Conservation (phyloP, 306 rosid genomes). For the Cicer arietinum region DNA sequence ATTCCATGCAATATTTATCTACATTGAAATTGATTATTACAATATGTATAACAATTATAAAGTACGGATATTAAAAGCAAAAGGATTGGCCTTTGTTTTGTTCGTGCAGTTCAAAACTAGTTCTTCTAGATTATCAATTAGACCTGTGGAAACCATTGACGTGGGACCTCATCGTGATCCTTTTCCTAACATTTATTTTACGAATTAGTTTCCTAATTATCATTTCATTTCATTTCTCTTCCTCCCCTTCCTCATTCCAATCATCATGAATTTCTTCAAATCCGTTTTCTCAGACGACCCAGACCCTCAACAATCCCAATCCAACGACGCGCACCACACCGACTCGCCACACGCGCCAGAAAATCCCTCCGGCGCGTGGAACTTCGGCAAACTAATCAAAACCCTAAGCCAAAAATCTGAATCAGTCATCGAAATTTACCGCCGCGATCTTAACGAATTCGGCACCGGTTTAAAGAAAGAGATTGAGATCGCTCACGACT, state of each 20-base stretch:
- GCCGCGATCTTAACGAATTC: constrained; percentile 84
- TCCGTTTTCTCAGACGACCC: constrained; percentile 74
- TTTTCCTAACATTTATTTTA: neutral
- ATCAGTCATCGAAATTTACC: constrained; percentile 78
- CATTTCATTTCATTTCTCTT: neutral
- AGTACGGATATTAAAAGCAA: no score
- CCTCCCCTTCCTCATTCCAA: constrained; percentile 10
- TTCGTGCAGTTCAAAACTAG: no score
- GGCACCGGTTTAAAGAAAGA: constrained; percentile 81
- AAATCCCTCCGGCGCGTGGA: constrained; percentile 52
- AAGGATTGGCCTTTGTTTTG: no score
- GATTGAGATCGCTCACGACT: constrained; percentile 87
- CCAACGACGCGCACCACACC: constrained; percentile 31
- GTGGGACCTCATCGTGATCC: neutral
- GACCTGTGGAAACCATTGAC: neutral
- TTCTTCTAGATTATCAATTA: no score
- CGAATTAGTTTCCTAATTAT: neutral
- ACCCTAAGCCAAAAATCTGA: constrained; percentile 67
- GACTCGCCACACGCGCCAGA: constrained; percentile 37
- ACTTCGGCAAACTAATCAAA: constrained; percentile 65
- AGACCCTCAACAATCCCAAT: constrained; percentile 36
- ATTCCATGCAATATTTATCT: no score
- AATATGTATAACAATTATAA: no score
- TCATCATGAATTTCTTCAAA: constrained; percentile 76
- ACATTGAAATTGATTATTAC: no score